Evolutionary conservation across 176 grass and related monocot species (phyloP).

Genomic region (Phoenix roebelenii): DNA sequence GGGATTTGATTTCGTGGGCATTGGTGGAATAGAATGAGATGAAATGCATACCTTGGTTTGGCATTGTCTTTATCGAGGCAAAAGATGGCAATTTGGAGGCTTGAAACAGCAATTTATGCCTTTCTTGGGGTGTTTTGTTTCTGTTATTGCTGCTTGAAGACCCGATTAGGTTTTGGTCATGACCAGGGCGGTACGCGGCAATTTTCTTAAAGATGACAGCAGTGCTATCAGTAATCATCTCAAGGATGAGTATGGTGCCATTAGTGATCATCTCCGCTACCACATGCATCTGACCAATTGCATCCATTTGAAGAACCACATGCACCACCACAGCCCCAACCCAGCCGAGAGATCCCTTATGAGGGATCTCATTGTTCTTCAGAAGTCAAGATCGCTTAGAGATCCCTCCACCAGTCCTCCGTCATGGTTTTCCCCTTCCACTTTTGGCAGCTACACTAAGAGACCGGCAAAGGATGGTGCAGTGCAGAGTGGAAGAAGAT

Average conservation of each 20-base stretch:
- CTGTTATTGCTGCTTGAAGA: neutral
- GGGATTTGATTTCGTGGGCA: neutral
- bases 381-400: conserved; percentile 61
- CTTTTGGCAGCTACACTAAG: neutral
- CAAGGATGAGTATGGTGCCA: conserved; percentile 11
- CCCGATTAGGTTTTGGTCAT: neutral
- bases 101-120: neutral
- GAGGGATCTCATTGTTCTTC: conserved; percentile 68
- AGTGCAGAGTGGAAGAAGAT: neutral
- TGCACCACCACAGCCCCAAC: conserved; percentile 37
- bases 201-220: neutral
- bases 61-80: neutral
- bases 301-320: conserved; percentile 75
- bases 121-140: neutral
- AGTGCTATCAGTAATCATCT: neutral
- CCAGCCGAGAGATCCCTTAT: conserved; percentile 46
- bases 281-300: conserved; percentile 83
- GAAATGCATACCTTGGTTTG: neutral
- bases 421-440: conserved; percentile 26
- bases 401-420: conserved; percentile 72
- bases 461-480: conserved; percentile 16
- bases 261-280: conserved; percentile 36
- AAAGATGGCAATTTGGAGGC: neutral
- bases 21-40: neutral
- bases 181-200: neutral